These are phyloP conservation scores for Nannochloris sp. DNA, from an alignment of 139 green algal genomes.

Conservation along the genomic window DNA sequence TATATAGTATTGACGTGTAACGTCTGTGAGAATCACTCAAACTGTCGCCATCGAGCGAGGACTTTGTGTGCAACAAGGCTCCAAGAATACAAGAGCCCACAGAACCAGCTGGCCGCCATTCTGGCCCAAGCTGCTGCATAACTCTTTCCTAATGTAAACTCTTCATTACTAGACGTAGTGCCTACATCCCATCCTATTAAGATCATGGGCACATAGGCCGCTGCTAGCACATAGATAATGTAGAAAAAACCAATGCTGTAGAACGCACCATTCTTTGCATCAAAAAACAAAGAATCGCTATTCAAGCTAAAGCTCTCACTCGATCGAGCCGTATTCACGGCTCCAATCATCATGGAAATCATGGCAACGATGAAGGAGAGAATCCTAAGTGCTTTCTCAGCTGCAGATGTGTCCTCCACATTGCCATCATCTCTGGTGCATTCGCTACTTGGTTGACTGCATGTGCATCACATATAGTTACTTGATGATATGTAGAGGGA, in stretches of 20 bases:
- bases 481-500: no score
- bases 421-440: no score
- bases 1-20: no score
- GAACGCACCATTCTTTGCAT: constrained; percentile 32
- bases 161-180: constrained; percentile 4
- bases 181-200: constrained; percentile 31
- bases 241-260: constrained; percentile 75
- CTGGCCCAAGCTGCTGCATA: constrained; percentile 67
- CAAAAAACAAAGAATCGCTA: neutral
- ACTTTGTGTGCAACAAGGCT: constrained; percentile 61
- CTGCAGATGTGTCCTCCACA: neutral
- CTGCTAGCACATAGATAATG: constrained; percentile 51
- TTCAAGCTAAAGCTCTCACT: constrained; percentile 20
- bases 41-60: constrained; percentile 41
- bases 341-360: constrained; percentile 12
- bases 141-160: constrained; percentile 45
- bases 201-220: constrained; percentile 65
- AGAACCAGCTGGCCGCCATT: constrained; percentile 65
- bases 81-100: constrained; percentile 67
- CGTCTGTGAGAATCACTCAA: constrained; percentile 30
- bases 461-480: no score
- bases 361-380: constrained; percentile 32
- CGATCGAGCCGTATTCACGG: constrained; percentile 20
- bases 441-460: no score
- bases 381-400: constrained; percentile 22